Base-by-base conservation (phyloP, 495 filamentous ascomycete genomes). In the Xylaria telfairii region DNA sequence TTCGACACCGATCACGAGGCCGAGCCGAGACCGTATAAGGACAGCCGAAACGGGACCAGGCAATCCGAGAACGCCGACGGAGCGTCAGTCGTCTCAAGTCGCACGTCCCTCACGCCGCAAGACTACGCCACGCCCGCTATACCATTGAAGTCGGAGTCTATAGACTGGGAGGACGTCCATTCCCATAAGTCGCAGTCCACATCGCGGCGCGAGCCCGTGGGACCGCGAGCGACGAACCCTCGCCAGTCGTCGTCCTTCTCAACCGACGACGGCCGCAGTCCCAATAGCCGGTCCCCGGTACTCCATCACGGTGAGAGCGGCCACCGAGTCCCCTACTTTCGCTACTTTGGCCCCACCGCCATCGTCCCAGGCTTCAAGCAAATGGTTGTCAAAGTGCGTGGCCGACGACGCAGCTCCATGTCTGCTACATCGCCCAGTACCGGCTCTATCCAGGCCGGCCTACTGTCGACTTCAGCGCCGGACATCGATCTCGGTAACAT, bases 351-450 rank as follows among this genome's bases (percentile, higher is more conserved):
- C 0, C 92, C 92, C 1, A 96, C 93, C 3, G 93, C 93, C 68
- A 96, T 96, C 73, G 92, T 95, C 44, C 93, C 93, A 3, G 93
- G 93, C n/a, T 95, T 93, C 80, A 96, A 95, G 79, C 92, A 95
- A 76, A 94, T 95, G 91, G 91, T 96, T 64, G 92, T 93, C 59
- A 90, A 92, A 73, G 88, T 95, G 17, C 79, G 82, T 41, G 81
- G 86, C 72, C 76, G 85, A 69, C 78, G 84, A 7, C 79, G 80
- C 71, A 86, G 85, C 68, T 83, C 81, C 42, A 81, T 85, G 75
- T 82, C 82, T 19, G 78, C 78, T 24, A 76, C 79, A 2, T 86
- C 83, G 4, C 83, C 83, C 1, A 73, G 71, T 21, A 72, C 72
- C 19, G 74, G 75, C 71, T 73, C 77, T 65, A 73, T 66, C 39